A percentile compares a stretch with the other conserved stretches of the same genome.
These are phyloP conservation scores for Solanum hybrid DNA, from an alignment of 305 asterid species.

Conservation along the genomic window DNA sequence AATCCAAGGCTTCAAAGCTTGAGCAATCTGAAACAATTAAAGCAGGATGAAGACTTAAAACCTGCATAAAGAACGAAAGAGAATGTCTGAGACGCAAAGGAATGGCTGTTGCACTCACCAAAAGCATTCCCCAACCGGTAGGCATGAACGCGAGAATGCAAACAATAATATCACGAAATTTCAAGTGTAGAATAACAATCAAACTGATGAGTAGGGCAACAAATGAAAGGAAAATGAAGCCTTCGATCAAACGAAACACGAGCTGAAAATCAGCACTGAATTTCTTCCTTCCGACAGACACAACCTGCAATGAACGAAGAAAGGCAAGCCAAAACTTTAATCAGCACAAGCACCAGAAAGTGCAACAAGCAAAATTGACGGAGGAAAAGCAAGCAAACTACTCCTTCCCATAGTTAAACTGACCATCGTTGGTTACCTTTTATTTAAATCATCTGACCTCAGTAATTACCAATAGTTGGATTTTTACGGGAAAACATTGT, in stretches of 20 bases:
- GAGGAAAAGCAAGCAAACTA: neutral
- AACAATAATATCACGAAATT: constrained; percentile 63
- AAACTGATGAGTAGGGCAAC: constrained; percentile 48
- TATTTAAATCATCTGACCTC: neutral
- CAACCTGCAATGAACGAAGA: constrained; percentile 37
- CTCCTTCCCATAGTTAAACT: neutral
- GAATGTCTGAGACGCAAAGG: neutral
- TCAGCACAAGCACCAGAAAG: neutral
- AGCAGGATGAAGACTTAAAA: neutral
- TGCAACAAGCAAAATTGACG: neutral
- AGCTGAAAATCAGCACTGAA: constrained; percentile 85
- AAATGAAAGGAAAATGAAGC: constrained; percentile 60
- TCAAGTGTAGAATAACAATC: constrained; percentile 60
- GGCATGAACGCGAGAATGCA: constrained; percentile 97
- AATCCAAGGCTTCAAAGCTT: constrained; percentile 59
- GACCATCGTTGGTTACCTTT: neutral
- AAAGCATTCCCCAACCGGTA: constrained; percentile 94
- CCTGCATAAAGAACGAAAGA: neutral
- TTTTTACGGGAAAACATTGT: neutral
- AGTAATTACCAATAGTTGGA: neutral
- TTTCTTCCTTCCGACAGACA: constrained; percentile 62
- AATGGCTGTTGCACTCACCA: constrained; percentile 35
- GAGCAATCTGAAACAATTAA: constrained; percentile 55
- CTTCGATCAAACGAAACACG: constrained; percentile 69
- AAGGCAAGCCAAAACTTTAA: neutral